Base-by-base conservation (phyloP, 805 yeast species). In the Cyberlindnera meyerae region DNA sequence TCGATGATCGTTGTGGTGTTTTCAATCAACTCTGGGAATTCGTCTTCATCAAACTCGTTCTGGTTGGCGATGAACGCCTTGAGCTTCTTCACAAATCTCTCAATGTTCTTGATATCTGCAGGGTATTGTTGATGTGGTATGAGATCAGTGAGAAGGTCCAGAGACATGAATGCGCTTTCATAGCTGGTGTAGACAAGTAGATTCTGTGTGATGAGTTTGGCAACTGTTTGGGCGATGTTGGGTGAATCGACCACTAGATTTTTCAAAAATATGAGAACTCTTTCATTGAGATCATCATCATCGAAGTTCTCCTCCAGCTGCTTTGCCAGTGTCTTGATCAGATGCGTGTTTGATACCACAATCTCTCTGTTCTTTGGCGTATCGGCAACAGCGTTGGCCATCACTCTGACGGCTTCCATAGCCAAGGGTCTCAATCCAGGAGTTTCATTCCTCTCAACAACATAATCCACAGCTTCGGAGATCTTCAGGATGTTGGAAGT, bases 381-480 rank as follows among this genome's bases (percentile, higher is more conserved):
- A 43, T 55, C 58, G 16, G 57, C 60, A 17, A 55, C 46, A 2
- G 48, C 47, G 31, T 55, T 55, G 11, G 50, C 50, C 24, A 54
- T 22, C 3, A 52, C 58, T 17, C 55, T 40, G 13, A 52, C 14
- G 18, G 45, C 9, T 18, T 52, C 55, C 40, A 48, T 11, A 2
- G 35, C 16, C 6, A 52, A 6, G 1, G 38, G 42, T 24, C 48
- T 33, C 7, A 29, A 7, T 7, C 39, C 46, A 3, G 36, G 18
- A 4, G 21, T 18, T 0, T 29, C 35, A 3, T 26, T 7, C 11
- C 40, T 15, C 18, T 24, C 12, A 0, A 52, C n/a, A 11, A 47
- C 36, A 24, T 41, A 47, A 3, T 21, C 41, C 8, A 41, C 40
- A 11, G 46, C 34, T 5, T n/a, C 6, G 8, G 43, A 36, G 11